Percentiles rank a stretch among this genome's conserved stretches.
Conservation (phyloP, 2,329 filamentous ascomycete genomes). For the Fusarium sublunatum region DNA sequence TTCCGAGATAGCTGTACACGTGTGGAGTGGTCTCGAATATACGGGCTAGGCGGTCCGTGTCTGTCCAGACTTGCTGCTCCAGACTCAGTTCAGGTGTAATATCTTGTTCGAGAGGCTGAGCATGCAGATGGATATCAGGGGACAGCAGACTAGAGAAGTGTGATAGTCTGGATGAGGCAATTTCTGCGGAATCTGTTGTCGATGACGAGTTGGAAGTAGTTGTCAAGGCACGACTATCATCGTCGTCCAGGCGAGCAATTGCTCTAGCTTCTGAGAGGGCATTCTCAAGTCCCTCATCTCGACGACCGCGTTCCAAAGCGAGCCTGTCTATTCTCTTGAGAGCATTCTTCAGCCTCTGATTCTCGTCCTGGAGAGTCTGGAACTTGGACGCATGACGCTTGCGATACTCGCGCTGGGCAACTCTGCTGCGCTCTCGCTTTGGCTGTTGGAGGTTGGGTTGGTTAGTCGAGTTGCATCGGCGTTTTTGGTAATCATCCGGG, state of each 20-base stretch:
- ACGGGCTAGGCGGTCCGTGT: constrained; percentile 39
- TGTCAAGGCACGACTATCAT: neutral
- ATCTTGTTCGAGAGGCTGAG: constrained; percentile 1
- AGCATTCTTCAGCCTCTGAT: constrained; percentile 39
- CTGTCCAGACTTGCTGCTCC: constrained; percentile 36
- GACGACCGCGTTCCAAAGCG: constrained; percentile 19
- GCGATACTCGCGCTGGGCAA: constrained; percentile 45
- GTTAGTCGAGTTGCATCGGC: constrained; percentile 3
- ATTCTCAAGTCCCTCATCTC: constrained; percentile 27
- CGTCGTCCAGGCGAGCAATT: constrained; percentile 13
- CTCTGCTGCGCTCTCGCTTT: constrained; percentile 43
- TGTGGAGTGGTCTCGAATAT: constrained; percentile 41
- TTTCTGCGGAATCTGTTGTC: neutral
- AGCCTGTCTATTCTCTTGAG: constrained; percentile 33
- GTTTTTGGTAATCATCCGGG: constrained; percentile 25
- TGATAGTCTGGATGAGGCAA: neutral
- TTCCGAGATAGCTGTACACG: constrained; percentile 37
- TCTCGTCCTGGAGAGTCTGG: constrained; percentile 43
- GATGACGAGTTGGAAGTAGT: constrained; percentile 7
- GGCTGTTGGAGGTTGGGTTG: constrained; percentile 25
- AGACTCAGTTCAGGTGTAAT: constrained; percentile 1
- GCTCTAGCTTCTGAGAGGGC: constrained; percentile 32
- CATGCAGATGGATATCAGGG: constrained; percentile 5
- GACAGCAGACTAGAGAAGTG: neutral
- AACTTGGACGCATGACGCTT: constrained; percentile 44